Conservation (phyloP, 805 yeast genomes). For the Metschnikowia proteae region DNA sequence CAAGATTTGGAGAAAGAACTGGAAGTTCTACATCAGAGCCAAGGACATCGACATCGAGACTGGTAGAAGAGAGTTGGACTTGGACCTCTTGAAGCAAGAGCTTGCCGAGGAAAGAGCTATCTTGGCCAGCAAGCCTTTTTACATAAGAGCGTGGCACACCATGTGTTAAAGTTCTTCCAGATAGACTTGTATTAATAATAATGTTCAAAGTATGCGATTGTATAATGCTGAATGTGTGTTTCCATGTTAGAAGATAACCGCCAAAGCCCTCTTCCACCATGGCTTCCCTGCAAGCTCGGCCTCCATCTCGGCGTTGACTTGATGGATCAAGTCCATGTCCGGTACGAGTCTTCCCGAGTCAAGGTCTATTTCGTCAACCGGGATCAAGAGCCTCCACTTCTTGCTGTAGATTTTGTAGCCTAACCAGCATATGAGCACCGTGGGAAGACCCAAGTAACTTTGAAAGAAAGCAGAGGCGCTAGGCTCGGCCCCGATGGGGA, state of each 20-base stretch:
- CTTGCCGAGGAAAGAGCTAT: slow-evolving; percentile 53
- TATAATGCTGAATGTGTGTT: neutral
- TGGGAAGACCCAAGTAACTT: slow-evolving; percentile 25
- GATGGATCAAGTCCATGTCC: slow-evolving; percentile 25
- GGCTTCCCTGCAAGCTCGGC: slow-evolving; percentile 9
- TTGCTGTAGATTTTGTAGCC: slow-evolving; percentile 23
- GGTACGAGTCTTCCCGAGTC: slow-evolving; percentile 24
- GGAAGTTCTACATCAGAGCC: slow-evolving; percentile 29
- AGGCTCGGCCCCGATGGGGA: slow-evolving; percentile 24
- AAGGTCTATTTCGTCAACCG: slow-evolving; percentile 23
- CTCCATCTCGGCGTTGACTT: slow-evolving; percentile 19
- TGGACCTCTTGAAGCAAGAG: slow-evolving; percentile 40
- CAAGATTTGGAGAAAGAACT: slow-evolving; percentile 47
- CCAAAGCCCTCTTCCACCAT: slow-evolving; percentile 12
- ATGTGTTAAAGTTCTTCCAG: slow-evolving; percentile 46
- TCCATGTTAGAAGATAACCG: slow-evolving; percentile 4
- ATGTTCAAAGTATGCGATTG: neutral
- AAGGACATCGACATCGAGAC: slow-evolving; percentile 35
- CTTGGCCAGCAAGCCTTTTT: slow-evolving; percentile 44
- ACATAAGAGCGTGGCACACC: slow-evolving; percentile 50
- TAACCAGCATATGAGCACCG: slow-evolving; percentile 22
- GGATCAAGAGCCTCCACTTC: slow-evolving; percentile 19
- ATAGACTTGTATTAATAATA: neutral
- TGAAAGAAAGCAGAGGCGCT: slow-evolving; percentile 24
- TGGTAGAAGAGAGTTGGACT: slow-evolving; percentile 38